phyloP scores from a whole-genome alignment of 371 early-diverging fungal genomes.

The Saksenaea vasiformis region DNA sequence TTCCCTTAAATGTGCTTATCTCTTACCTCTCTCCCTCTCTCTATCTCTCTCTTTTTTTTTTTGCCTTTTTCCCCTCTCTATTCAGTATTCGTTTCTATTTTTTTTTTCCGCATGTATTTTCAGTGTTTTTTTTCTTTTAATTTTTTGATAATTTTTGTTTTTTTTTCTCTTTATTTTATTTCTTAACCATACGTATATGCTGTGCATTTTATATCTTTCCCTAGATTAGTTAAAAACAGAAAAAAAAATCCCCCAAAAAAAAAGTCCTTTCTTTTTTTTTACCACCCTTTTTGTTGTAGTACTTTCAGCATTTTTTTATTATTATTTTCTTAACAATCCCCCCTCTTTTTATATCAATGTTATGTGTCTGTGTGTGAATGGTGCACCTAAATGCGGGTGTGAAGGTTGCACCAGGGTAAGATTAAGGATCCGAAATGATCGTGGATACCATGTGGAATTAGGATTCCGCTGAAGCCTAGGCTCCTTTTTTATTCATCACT shows the following conservation, averaged over 20 bases:
- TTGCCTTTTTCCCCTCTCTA: background rate
- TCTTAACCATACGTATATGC: constrained; percentile 1
- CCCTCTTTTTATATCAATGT: background rate
- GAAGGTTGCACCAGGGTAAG: background rate
- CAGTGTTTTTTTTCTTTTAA: background rate
- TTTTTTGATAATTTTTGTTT: constrained; percentile 9
- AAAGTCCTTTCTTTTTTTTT: background rate
- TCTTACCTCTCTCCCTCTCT: background rate
- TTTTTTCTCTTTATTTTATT: constrained; percentile 7
- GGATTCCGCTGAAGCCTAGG: background rate
- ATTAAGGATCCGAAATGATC: background rate
- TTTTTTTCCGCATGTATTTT: background rate
- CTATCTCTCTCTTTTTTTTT: background rate
- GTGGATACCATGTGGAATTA: background rate
- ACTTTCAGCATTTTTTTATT: constrained; percentile 1
- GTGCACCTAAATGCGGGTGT: too few relatives aligned
- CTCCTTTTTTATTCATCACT: background rate
- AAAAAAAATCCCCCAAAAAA: background rate
- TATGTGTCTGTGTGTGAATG: background rate
- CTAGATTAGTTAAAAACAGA: background rate
- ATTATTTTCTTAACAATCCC: background rate
- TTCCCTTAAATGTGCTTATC: background rate
- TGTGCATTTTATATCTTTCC: constrained; percentile 7
- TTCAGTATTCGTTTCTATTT: constrained; percentile 1
- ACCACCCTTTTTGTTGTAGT: constrained; percentile 3